These are phyloP conservation scores for Nannochloropsis gaditana DNA, from an alignment of 108 stramenopile species.

Conservation along the genomic window DNA sequence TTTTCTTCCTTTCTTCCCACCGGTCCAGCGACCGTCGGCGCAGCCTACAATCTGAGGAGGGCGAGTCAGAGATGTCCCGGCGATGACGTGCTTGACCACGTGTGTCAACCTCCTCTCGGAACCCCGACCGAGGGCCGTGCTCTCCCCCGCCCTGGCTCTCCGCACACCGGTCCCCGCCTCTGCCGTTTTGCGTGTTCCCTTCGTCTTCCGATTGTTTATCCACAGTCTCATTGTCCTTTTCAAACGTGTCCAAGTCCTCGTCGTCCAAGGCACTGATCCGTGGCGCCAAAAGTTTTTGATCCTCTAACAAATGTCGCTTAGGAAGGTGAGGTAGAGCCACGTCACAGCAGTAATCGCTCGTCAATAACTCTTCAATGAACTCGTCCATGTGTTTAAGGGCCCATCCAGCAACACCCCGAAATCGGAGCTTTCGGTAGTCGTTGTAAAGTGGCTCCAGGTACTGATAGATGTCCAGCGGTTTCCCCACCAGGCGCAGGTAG, in stretches of 20 bases:
- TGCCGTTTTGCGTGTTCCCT: no score
- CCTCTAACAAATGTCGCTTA: constrained; percentile 65
- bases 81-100: no score
- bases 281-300: constrained; percentile 51
- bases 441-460: constrained; percentile 78
- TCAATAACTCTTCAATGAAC: constrained; percentile 70
- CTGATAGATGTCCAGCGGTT: constrained; percentile 82
- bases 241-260: constrained; percentile 47
- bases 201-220: neutral
- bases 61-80: no score
- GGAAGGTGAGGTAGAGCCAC: constrained; percentile 86
- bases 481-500: constrained; percentile 83
- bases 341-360: constrained; percentile 66
- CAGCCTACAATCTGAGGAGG: no score
- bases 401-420: constrained; percentile 66
- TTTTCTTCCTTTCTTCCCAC: neutral
- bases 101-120: no score
- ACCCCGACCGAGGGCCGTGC: no score
- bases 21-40: no score
- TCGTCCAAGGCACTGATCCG: constrained; percentile 46
- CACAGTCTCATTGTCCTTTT: neutral
- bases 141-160: no score
- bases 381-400: constrained; percentile 77
- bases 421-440: constrained; percentile 71
- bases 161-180: no score